Evolutionary conservation across 306 rosid species (phyloP), one percentile per base, ranked within the genome.

Genomic region (Dalbergia cultrata): DNA sequence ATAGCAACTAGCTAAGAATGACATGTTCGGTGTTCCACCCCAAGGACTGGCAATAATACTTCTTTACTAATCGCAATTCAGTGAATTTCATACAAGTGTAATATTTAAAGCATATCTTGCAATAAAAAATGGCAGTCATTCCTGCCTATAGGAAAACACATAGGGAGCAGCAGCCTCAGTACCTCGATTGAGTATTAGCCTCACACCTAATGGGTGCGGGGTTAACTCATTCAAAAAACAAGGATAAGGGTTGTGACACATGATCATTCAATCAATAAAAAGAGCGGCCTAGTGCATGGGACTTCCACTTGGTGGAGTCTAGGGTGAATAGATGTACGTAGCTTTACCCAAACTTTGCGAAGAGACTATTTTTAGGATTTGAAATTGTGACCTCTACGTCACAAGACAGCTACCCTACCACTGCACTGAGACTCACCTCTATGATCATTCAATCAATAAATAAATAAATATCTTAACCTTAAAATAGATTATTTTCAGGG

Each of bases 1-100:
- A 63, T 69, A 78, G 78, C 81, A 87, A 72, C 76, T 60, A 67
- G 84, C 66, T 22, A 77, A 80, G 72, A 67, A 85, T 73, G 74
- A 70, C 44, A 43, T 66, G 43, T 37, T 37, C 0, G 41, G 7
- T 37, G 41, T 75, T 82, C 69, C 78, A 82, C 34, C 19, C 47
- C 41, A 70, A 62, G 56, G 56, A 31, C 52, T 39, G 50, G 72
- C 62, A 70, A 81, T 45, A 16, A 41, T 19, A 47, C 21, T 41
- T 66, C n/a, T 59, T 45, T 10, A 47, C 66, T 37, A 49, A 67
- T 49, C 52, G 53, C 62, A 84, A 67, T 62, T 39, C 64, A 70
- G 31, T 69, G 62, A 14, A 14, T 78, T 57, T 59, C 45, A 14
- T 74, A 49, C 35, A 49, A 37, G 66, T 73, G 47, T 65, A 68